Base-by-base conservation (phyloP, 192 early-diverging fungal genomes). In the Pilaira anomala region DNA sequence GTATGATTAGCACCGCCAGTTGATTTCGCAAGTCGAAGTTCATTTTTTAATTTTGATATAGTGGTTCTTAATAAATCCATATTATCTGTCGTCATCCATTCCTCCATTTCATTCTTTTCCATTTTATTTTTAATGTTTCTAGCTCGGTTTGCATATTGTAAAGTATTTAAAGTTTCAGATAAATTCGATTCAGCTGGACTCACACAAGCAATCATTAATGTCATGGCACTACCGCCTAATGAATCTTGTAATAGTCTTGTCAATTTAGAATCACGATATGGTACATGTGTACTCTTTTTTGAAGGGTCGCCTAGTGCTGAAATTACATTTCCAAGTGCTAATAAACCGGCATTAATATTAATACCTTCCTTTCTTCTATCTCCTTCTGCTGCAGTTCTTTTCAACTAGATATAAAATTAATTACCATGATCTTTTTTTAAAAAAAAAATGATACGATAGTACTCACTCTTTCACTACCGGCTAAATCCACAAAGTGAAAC, bases 401-500 rank as follows among this genome's bases (percentile, higher is more conserved):
- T 98, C 14, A 99, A 77, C 72, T 80, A 68, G 13, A 42, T 40
- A 52, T 25, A 40, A 22, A 8, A 46, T 24, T 9, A 60, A 63
- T 40, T 6, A 39, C 29, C 25, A 39, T 70, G 44, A 68, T 26
- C 7, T 39, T 25, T 19, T 41, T 36, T 29, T n/a, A 48, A 48
- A 44, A 26, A 3, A n/a, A 58, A 19, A 24, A 33, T 19, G 12
- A 26, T 5, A 24, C 19, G 28, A 18, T 29, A 39, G 29, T 5
- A 74, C 48, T 63, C 76, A 80, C 78, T 33, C 91, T 75, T 77
- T 99, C 97, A 48, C 92, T 94, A 28, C 97, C 97, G 19, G 97
- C 97, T 74, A 99, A 76, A 79, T 99, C 97, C 13, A 99, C 97
- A 82, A 99, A 99, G 71, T 97, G 93, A 59, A 99, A 93, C 76